Base-by-base conservation (phyloP, 305 asterid genomes). In the Ilex paraguariensis region DNA sequence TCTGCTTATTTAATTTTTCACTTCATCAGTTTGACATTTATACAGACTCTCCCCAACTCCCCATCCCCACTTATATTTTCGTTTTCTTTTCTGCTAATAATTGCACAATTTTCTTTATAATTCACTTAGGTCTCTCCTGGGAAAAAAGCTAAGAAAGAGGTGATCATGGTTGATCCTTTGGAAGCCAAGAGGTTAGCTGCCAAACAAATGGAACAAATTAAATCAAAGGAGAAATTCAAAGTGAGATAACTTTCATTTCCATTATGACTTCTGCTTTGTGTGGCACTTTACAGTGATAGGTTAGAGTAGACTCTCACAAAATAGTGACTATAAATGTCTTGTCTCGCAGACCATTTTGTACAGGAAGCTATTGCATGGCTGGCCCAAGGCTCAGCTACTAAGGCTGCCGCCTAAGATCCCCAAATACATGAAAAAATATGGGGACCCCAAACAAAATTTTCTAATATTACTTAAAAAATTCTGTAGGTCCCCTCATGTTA, bases 151-250 rank as follows among this genome's bases (percentile, higher is more conserved):
- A 73, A 55, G 49, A 87, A 80, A 78, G 85, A 66, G 81, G 85
- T 92, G 73, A 59, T 77, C 53, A 92, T 89, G 98, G 97, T 92
- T 61, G 98, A 92, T 77, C 97, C 98, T 31, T 61, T 80, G 75
- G 98, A 92, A 79, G 98, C 98, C 77, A 92, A 92, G 77, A 79
- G 87, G 71, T 73, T 92, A 76, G 98, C 98, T 12, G 87, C 87
- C 54, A 87, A 81, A 75, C 95, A 90, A 77, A 92, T 89, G 98
- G 95, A 81, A 64, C 72, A 54, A 67, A 76, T 92, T 54, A 80
- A 84, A 80, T 83, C 95, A 21, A 87, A 78, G 67, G 94, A 90
- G 74, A 86, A 81, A 60, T 66, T 79, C 57, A 60, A 66, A 66
- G 98, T 87, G 65, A 82, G 97, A 80, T 13, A 13, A 48, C 63